Evolutionary conservation across 257 asterid species (phyloP).

Genomic region (Solanum pinnatisectum): DNA sequence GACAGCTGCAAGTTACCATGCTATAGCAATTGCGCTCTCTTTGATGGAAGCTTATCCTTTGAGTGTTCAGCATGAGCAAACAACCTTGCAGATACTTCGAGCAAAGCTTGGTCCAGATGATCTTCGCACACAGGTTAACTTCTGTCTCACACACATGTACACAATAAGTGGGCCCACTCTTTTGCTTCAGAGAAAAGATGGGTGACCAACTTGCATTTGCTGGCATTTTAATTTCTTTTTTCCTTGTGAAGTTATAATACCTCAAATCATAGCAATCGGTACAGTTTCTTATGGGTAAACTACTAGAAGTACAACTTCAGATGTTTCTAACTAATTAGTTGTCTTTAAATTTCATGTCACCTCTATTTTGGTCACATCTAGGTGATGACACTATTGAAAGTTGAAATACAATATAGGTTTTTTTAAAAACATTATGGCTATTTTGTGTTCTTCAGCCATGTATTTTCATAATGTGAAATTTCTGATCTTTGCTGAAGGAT

Average conservation of each 20-base stretch:
- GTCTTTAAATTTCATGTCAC: not conserved
- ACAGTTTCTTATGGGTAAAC: not conserved
- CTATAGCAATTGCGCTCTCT: slow-evolving; percentile 98
- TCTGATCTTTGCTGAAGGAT: slow-evolving; percentile 48
- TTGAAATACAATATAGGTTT: not conserved
- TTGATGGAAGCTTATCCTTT: slow-evolving; percentile 98
- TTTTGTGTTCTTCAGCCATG: not conserved
- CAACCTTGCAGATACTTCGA: slow-evolving; percentile 93
- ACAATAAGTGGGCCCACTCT: not conserved
- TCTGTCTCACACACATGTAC: not conserved
- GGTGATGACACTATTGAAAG: not conserved
- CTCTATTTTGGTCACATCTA: not conserved
- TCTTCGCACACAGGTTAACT: slow-evolving; percentile 91
- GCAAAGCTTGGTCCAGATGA: slow-evolving; percentile 93
- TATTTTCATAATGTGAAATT: not conserved
- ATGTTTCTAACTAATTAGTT: not conserved
- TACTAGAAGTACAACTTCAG: not conserved
- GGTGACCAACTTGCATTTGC: not conserved
- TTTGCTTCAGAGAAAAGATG: not conserved
- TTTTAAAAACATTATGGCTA: not conserved
- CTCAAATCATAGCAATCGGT: not conserved
- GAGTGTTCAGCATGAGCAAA: slow-evolving; percentile 97
- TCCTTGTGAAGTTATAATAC: not conserved
- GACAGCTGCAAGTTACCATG: slow-evolving; percentile 99
- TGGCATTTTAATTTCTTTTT: not conserved